A percentile compares a stretch with the other conserved stretches of the same genome.
phyloP scores from a whole-genome alignment of 257 asterid species.

The Euphrasia confusa region DNA sequence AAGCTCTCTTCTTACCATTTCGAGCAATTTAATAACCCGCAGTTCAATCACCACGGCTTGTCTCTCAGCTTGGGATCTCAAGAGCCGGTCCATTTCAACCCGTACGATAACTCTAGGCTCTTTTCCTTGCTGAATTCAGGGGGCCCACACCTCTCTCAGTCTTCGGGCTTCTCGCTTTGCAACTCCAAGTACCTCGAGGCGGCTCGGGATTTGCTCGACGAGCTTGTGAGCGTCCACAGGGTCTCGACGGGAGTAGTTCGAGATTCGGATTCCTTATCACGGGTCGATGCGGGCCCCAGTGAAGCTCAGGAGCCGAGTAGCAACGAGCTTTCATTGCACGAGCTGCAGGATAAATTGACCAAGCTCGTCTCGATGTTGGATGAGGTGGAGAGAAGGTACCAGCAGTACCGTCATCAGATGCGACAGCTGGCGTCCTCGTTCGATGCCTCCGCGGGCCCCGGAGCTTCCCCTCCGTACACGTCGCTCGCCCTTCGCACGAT shows the following conservation, averaged over 20 bases:
- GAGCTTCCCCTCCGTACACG: constrained; percentile 66
- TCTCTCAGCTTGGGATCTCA: constrained; percentile 68
- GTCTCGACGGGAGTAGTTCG: constrained; percentile 29
- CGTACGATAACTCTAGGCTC: constrained; percentile 34
- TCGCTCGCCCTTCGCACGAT: constrained; percentile 62
- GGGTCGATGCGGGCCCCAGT: constrained; percentile 25
- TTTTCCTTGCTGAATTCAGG: constrained; percentile 37
- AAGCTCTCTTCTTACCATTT: constrained; percentile 35
- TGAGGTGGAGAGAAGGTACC: constrained; percentile 73
- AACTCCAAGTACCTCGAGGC: constrained; percentile 58
- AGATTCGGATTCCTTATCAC: constrained; percentile 24
- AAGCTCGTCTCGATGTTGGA: constrained; percentile 54
- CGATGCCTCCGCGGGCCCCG: constrained; percentile 54
- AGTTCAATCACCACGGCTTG: constrained; percentile 42
- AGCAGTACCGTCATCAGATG: constrained; percentile 60
- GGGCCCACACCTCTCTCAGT: constrained; percentile 20
- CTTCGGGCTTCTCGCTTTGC: constrained; percentile 21
- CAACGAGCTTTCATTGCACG: too few relatives aligned
- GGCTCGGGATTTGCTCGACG: constrained; percentile 59
- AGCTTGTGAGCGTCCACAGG: constrained; percentile 47
- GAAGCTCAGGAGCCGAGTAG: constrained; percentile 30
- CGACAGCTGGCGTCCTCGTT: constrained; percentile 56
- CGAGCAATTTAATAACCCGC: constrained; percentile 31
- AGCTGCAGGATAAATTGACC: constrained; percentile 54
- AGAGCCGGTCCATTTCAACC: constrained; percentile 36